A percentile compares a stretch with the other conserved stretches of the same genome.
These are phyloP conservation scores for Thecaphora thlaspeos DNA, from an alignment of 1,284 basidiomycete genomes.

Conservation along the genomic window DNA sequence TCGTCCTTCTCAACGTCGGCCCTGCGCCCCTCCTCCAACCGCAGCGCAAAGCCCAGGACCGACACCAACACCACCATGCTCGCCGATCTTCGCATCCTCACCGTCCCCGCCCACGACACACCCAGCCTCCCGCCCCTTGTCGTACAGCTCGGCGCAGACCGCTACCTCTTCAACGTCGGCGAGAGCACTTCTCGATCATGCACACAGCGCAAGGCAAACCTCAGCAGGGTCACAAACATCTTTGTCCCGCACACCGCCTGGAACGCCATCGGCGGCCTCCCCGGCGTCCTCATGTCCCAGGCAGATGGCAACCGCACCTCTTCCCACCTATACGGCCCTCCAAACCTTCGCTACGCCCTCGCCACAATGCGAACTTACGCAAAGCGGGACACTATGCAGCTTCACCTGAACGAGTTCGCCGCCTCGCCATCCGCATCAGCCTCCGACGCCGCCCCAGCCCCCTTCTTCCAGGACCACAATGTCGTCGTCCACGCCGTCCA, in stretches of 20 bases:
- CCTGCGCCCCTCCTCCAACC: too few relatives aligned
- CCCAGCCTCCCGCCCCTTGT: conserved; percentile 77
- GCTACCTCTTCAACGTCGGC: conserved; percentile 82
- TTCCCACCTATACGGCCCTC: conserved; percentile 71
- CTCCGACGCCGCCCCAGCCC: conserved; percentile 26
- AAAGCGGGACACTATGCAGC: conserved; percentile 39
- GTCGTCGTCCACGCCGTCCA: conserved; percentile 69
- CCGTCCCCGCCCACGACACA: conserved; percentile 59
- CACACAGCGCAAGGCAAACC: conserved; percentile 67
- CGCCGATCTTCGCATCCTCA: conserved; percentile 41
- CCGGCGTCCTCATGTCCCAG: conserved; percentile 77
- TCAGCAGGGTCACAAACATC: conserved; percentile 68
- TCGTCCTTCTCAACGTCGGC: too few relatives aligned
- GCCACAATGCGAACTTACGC: conserved; percentile 63
- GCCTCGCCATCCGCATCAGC: conserved; percentile 18
- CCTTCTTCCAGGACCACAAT: conserved; percentile 67
- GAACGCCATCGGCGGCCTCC: conserved; percentile 59
- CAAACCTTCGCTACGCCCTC: conserved; percentile 69
- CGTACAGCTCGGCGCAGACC: conserved; percentile 71
- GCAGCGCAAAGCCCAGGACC: too few relatives aligned
- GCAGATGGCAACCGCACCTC: conserved; percentile 69
- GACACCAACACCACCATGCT: conserved; percentile 16
- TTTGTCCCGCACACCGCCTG: conserved; percentile 72
- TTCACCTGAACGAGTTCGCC: conserved; percentile 21
- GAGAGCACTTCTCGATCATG: conserved; percentile 76